These are phyloP conservation scores for Cryptosporidium ubiquitum DNA, from an alignment of 169 alveolate genomes.

Conservation along the genomic window DNA sequence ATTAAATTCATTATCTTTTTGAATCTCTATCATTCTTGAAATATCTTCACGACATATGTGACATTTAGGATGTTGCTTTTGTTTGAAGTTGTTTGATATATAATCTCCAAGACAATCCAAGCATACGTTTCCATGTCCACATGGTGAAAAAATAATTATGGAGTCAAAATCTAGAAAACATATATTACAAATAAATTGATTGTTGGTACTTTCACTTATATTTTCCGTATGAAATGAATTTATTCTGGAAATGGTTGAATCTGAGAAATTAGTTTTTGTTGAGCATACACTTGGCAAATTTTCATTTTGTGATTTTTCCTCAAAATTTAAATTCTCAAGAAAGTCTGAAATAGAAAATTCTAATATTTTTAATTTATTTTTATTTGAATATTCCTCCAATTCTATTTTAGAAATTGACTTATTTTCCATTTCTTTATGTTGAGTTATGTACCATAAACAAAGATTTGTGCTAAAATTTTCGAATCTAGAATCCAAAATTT, in stretches of 20 bases:
- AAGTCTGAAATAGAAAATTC: slow-evolving; percentile 23
- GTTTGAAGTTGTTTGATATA: slow-evolving; percentile 14
- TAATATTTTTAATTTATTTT: not conserved
- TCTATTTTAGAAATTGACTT: not conserved
- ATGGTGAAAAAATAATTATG: slow-evolving; percentile 58
- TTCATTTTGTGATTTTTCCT: not conserved
- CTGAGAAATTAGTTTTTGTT: not conserved
- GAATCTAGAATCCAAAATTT: slow-evolving; percentile 15
- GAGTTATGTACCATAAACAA: slow-evolving; percentile 33
- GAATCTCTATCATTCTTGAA: slow-evolving; percentile 23
- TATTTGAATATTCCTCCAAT: not conserved
- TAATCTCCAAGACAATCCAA: slow-evolving; percentile 62
- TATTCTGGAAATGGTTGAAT: slow-evolving; percentile 1
- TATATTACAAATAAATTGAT: slow-evolving; percentile 26
- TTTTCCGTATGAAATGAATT: slow-evolving; percentile 11
- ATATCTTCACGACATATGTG: slow-evolving; percentile 66
- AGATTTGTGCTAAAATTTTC: slow-evolving; percentile 27
- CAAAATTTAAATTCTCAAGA: not conserved
- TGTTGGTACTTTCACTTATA: not conserved
- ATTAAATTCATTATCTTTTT: not conserved
- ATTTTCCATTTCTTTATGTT: not conserved
- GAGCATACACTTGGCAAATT: not conserved
- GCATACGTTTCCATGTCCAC: slow-evolving; percentile 71
- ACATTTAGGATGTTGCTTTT: slow-evolving; percentile 54
- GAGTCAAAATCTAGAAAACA: slow-evolving; percentile 51